Conservation (phyloP, 176 grass and related monocot genomes). For the Eragrostis nindensis region DNA sequence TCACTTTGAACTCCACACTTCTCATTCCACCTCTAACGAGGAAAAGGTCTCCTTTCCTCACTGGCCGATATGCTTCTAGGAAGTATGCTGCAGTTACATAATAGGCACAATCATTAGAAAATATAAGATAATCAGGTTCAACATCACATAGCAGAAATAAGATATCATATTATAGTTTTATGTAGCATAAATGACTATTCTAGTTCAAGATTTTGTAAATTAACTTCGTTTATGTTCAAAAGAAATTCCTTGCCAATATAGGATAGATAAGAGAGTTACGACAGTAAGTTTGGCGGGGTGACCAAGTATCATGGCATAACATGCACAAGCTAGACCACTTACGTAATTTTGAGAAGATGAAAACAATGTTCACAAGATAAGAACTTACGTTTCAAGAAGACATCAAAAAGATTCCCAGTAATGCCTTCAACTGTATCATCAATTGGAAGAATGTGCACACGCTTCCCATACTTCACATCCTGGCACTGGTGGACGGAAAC, state of each 20-base stretch:
- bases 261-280: not conserved
- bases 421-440: conserved; percentile 84
- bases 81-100: conserved; percentile 70
- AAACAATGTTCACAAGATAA: not conserved
- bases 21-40: conserved; percentile 86
- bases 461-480: conserved; percentile 81
- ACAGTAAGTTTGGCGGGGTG: not conserved
- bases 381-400: conserved; percentile 75
- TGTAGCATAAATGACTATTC: not conserved
- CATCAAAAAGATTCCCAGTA: conserved; percentile 70
- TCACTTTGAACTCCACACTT: conserved; percentile 85
- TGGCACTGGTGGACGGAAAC: conserved; percentile 87
- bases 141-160: not conserved
- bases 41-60: conserved; percentile 83
- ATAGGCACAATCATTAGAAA: not conserved
- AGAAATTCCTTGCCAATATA: not conserved
- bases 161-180: not conserved
- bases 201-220: too few relatives aligned
- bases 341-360: not conserved
- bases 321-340: not conserved
- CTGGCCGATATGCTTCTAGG: conserved; percentile 71
- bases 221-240: not conserved
- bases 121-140: not conserved
- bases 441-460: conserved; percentile 76
- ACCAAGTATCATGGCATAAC: not conserved